These are phyloP conservation scores for Vinca minor DNA, from an alignment of 257 asterid genomes.

Conservation along the genomic window DNA sequence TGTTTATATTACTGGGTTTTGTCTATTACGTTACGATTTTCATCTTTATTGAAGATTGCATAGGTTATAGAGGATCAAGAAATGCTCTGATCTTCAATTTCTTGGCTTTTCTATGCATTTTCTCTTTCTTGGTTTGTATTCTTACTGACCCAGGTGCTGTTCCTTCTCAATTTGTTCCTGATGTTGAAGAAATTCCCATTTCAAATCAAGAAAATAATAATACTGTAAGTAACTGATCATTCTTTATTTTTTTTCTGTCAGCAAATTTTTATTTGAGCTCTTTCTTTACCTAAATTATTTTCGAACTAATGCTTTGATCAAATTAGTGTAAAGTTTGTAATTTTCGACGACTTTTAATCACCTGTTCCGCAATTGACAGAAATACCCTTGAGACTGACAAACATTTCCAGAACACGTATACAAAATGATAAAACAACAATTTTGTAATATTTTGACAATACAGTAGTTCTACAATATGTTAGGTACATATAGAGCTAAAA, in stretches of 20 bases:
- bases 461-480: no score
- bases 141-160: constrained; percentile 21
- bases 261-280: background rate
- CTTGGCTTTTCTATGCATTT: constrained; percentile 20
- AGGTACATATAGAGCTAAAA: no score
- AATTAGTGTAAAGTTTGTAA: no score
- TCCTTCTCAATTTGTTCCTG: constrained; percentile 24
- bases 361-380: no score
- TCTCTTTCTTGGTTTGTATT: constrained; percentile 24
- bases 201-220: constrained; percentile 32
- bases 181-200: constrained; percentile 27
- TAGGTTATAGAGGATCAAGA: constrained; percentile 49
- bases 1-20: constrained; percentile 41
- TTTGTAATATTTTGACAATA: no score
- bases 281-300: no score
- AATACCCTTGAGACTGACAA: no score
- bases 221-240: constrained; percentile 16
- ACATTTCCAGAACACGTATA: no score
- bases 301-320: no score
- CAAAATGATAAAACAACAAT: no score
- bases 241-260: background rate
- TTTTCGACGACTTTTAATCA: no score
- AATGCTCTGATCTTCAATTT: constrained; percentile 56
- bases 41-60: constrained; percentile 56
- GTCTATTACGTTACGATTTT: constrained; percentile 63